phyloP scores from a whole-genome alignment of 2,329 filamentous ascomycete species.

The Cordyceps cicadae region DNA sequence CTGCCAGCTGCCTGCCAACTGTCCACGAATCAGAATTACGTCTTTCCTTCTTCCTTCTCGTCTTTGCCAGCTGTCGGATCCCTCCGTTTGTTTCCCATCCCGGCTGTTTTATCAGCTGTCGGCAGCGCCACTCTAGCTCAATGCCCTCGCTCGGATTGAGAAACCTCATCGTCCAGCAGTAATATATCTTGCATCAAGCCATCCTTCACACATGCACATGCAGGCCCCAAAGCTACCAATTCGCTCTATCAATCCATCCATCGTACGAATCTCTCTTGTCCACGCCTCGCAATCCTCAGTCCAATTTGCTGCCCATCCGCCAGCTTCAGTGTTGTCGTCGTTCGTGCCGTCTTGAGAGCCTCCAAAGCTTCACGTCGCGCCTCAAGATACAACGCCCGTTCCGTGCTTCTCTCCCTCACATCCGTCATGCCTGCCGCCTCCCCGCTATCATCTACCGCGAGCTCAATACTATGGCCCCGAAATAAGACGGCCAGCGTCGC shows the following conservation, averaged over 20 bases:
- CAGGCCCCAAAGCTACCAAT: no score
- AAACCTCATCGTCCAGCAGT: background rate
- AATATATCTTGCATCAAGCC: background rate
- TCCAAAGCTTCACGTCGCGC: slow-evolving; percentile 47
- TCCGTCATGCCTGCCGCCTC: slow-evolving; percentile 19
- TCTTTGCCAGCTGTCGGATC: background rate
- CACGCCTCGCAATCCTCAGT: slow-evolving; percentile 59
- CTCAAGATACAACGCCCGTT: slow-evolving; percentile 48
- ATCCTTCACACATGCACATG: background rate
- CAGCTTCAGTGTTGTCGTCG: slow-evolving; percentile 66
- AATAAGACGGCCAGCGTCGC: slow-evolving; percentile 47
- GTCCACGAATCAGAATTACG: no score
- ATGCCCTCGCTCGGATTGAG: no score
- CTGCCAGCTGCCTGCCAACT: background rate
- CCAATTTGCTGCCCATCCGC: slow-evolving; percentile 52
- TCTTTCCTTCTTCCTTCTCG: no score
- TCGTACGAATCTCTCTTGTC: slow-evolving; percentile 55
- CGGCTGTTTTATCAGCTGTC: background rate
- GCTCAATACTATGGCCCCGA: slow-evolving; percentile 57
- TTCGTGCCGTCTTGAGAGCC: slow-evolving; percentile 46
- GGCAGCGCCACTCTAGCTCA: background rate
- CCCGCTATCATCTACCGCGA: slow-evolving; percentile 55
- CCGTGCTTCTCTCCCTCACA: slow-evolving; percentile 23
- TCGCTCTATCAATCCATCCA: background rate
- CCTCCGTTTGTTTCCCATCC: background rate